These are phyloP conservation scores for Aspergillus pseudonomiae DNA, from an alignment of 2,329 filamentous ascomycete genomes.

Conservation along the genomic window DNA sequence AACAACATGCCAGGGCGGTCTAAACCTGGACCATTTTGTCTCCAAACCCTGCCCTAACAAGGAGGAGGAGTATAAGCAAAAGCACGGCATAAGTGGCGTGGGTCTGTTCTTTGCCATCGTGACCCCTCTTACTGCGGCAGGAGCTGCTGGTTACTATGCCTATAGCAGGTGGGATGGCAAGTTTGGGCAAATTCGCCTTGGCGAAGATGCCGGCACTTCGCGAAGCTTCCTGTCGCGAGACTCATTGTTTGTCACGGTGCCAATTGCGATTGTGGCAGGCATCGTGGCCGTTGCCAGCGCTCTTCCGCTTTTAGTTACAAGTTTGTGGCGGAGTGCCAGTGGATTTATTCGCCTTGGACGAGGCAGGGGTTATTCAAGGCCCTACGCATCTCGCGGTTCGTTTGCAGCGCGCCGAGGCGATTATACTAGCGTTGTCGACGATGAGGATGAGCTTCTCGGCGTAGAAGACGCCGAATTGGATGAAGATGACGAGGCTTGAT, in stretches of 20 bases:
- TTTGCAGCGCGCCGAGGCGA: constrained; percentile 87
- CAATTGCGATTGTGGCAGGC: constrained; percentile 78
- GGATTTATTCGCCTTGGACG: constrained; percentile 52
- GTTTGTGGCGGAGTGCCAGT: constrained; percentile 69
- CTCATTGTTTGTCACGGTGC: constrained; percentile 77
- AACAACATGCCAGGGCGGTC: constrained; percentile 79
- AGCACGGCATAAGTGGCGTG: constrained; percentile 69
- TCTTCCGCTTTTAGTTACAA: constrained; percentile 71
- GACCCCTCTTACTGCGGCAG: constrained; percentile 72
- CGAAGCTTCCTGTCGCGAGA: constrained; percentile 65
- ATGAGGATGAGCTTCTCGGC: constrained; percentile 90
- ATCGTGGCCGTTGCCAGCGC: constrained; percentile 74
- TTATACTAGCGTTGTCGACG: constrained; percentile 85
- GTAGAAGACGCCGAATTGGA: constrained; percentile 87
- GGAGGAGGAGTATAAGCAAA: constrained; percentile 78
- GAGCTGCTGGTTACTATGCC: constrained; percentile 77
- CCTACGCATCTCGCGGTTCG: constrained; percentile 85
- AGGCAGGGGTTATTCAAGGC: constrained; percentile 59
- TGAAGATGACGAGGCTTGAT: constrained; percentile 66
- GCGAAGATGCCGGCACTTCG: constrained; percentile 57
- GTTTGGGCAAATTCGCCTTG: constrained; percentile 89
- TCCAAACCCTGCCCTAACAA: constrained; percentile 73
- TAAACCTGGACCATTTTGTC: constrained; percentile 70
- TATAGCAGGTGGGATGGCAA: constrained; percentile 84
- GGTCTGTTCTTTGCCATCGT: constrained; percentile 85